These are phyloP conservation scores for Chalciporus chontae DNA, from an alignment of 768 basidiomycete genomes.

Conservation along the genomic window DNA sequence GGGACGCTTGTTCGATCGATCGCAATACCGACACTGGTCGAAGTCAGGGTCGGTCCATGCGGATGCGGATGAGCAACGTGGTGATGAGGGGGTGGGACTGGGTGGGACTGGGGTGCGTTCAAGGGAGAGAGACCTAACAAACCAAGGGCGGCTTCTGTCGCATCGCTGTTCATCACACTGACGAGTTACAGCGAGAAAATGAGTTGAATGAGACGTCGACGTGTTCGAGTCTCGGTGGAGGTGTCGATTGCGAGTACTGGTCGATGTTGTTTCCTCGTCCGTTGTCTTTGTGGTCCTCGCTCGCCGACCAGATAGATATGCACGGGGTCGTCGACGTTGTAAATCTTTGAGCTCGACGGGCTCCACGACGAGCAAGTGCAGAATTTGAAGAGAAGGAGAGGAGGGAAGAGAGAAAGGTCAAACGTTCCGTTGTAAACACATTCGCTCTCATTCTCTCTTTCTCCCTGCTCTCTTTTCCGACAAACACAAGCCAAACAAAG, in stretches of 20 bases:
- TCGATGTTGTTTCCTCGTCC: slow-evolving; percentile 19
- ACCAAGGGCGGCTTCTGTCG: slow-evolving; percentile 56
- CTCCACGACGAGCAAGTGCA: slow-evolving; percentile 14
- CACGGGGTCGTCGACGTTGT: neutral
- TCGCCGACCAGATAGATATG: slow-evolving; percentile 4
- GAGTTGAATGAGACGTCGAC: slow-evolving; percentile 1
- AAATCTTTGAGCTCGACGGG: slow-evolving; percentile 13
- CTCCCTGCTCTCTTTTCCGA: slow-evolving; percentile 16
- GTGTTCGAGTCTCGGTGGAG: slow-evolving; percentile 7
- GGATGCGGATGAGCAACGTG: slow-evolving; percentile 25
- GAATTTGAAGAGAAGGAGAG: slow-evolving; percentile 5
- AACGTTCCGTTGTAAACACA: slow-evolving; percentile 20
- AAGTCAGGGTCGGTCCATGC: slow-evolving; percentile 29
- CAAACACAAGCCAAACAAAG: slow-evolving; percentile 29
- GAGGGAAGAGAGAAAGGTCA: slow-evolving; percentile 13
- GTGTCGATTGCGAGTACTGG: slow-evolving; percentile 13
- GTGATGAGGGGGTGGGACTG: slow-evolving; percentile 21
- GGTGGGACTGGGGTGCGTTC: slow-evolving; percentile 29
- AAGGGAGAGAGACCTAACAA: slow-evolving; percentile 47
- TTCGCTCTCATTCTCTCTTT: slow-evolving; percentile 11
- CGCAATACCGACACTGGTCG: slow-evolving; percentile 21
- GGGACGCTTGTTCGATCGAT: slow-evolving; percentile 21
- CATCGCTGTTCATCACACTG: slow-evolving; percentile 48
- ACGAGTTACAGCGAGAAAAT: slow-evolving; percentile 8
- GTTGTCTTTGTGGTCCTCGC: slow-evolving; percentile 3